These are phyloP conservation scores for Flaveria trinervia DNA, from an alignment of 129 eudicot genomes.

Conservation along the genomic window DNA sequence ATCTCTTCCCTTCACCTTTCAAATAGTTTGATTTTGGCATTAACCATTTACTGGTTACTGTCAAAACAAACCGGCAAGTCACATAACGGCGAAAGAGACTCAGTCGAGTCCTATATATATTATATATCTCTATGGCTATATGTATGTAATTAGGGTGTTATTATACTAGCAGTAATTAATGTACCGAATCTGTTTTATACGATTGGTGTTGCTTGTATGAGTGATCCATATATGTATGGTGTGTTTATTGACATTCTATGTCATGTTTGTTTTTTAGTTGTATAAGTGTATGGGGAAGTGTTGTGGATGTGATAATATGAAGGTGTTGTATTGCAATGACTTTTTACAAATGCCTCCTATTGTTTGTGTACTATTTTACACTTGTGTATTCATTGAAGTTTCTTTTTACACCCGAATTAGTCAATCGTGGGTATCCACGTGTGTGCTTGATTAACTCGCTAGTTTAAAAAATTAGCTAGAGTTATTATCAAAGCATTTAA, in stretches of 20 bases:
- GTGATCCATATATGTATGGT: conserved; percentile 20
- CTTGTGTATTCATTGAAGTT: background rate
- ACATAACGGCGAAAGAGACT: conserved; percentile 58
- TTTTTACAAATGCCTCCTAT: background rate
- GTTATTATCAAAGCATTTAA: no score
- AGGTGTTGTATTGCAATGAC: background rate
- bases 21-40: conserved; percentile 35
- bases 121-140: conserved; percentile 21
- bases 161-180: background rate
- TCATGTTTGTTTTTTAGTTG: background rate
- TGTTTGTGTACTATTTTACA: background rate
- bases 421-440: no score
- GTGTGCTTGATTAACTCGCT: no score
- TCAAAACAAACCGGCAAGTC: conserved; percentile 78
- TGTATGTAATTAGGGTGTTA: conserved; percentile 25
- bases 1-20: conserved; percentile 31
- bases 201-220: conserved; percentile 11
- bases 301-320: background rate
- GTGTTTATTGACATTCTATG: background rate
- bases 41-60: conserved; percentile 18
- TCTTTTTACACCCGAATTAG: no score
- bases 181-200: background rate
- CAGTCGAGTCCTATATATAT: conserved; percentile 45
- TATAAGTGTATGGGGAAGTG: background rate
- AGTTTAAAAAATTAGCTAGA: no score